phyloP scores from a whole-genome alignment of 352 stramenopile species.

The Pythium plurisporium region DNA sequence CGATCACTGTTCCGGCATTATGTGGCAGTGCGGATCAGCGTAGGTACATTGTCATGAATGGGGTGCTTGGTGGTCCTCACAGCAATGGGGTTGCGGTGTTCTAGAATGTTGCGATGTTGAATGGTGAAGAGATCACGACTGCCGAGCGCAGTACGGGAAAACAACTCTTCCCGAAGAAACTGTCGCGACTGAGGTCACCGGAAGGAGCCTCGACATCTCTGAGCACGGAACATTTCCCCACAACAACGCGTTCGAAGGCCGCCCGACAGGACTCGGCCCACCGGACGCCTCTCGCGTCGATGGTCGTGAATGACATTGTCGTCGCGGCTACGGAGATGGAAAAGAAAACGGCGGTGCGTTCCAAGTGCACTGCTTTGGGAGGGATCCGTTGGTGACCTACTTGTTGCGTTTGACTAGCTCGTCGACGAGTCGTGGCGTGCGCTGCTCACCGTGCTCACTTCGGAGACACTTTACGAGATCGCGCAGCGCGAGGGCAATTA shows the following conservation, averaged over 20 bases:
- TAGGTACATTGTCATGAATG: no score
- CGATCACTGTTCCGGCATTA: slow-evolving; percentile 54
- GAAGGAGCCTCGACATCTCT: not conserved
- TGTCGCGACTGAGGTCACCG: not conserved
- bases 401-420: slow-evolving; percentile 22
- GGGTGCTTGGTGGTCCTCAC: no score
- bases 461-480: slow-evolving; percentile 70
- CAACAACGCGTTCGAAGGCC: not conserved
- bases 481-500: slow-evolving; percentile 50
- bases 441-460: slow-evolving; percentile 51
- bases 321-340: slow-evolving; percentile 40
- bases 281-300: slow-evolving; percentile 14
- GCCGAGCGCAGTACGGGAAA: slow-evolving; percentile 42
- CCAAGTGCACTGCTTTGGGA: not conserved
- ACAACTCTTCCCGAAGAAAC: slow-evolving; percentile 48
- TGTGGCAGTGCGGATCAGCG: slow-evolving; percentile 41
- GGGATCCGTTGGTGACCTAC: not conserved
- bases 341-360: slow-evolving; percentile 40
- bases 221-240: not conserved
- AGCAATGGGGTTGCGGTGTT: no score
- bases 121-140: slow-evolving; percentile 54
- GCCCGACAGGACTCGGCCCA: not conserved
- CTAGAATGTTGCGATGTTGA: slow-evolving; percentile 63
- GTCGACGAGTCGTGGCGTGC: slow-evolving; percentile 52
- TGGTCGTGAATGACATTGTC: slow-evolving; percentile 43